phyloP scores from a whole-genome alignment of 1,139 yeast genomes.

The Blastobotrys proliferans region DNA sequence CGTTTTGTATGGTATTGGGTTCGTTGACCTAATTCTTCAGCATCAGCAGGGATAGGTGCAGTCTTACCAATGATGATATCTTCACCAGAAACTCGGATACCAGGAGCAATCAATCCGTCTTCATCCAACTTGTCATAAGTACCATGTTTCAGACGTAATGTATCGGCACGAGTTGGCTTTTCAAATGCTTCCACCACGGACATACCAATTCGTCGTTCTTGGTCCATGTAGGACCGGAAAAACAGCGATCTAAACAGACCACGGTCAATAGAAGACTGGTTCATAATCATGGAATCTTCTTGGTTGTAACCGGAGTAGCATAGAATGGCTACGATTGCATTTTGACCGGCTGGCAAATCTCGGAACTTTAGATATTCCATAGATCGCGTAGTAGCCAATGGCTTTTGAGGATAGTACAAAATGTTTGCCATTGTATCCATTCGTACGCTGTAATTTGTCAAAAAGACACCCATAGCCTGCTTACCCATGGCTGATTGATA shows the following conservation, averaged over 20 bases:
- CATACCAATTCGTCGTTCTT: conserved; percentile 98
- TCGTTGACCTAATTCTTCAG: conserved; percentile 97
- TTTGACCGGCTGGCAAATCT: conserved; percentile 98
- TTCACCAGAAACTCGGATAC: conserved; percentile 97
- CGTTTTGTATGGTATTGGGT: conserved; percentile 97
- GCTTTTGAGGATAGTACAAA: conserved; percentile 95
- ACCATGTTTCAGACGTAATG: conserved; percentile 93
- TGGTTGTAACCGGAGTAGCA: conserved; percentile 99
- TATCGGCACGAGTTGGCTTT: conserved; percentile 91
- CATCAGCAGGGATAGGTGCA: conserved; percentile 96
- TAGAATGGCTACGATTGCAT: conserved; percentile 95
- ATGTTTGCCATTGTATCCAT: conserved; percentile 99
- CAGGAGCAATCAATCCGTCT: conserved; percentile 97
- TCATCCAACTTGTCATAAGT: conserved; percentile 97
- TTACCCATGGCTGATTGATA: conserved; percentile 99
- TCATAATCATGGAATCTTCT: conserved; percentile 99
- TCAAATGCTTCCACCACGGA: conserved; percentile 94
- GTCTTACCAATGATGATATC: conserved; percentile 98
- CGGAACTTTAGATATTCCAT: conserved; percentile 97
- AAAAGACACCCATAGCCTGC: conserved; percentile 99
- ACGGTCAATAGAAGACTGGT: conserved; percentile 94
- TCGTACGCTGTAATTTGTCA: conserved; percentile 91
- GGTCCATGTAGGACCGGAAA: conserved; percentile 97
- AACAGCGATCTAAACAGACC: conserved; percentile 94
- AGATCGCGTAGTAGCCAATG: conserved; percentile 98